Base-by-base conservation (phyloP, 345 rosid genomes). In the Mercurialis annua region DNA sequence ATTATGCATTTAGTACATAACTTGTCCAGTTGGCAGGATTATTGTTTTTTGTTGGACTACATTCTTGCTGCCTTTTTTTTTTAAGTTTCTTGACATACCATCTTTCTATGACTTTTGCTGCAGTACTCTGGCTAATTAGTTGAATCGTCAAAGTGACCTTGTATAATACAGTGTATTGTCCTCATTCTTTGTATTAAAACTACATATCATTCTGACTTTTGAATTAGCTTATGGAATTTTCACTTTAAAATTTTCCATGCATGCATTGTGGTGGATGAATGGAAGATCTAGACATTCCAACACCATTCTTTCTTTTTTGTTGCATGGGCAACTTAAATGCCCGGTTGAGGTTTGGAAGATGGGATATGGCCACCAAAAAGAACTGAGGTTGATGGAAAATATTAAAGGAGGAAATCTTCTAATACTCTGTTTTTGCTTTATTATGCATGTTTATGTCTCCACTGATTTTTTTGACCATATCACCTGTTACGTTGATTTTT, bases 1-100 rank as follows among this genome's bases (percentile, higher is more conserved):
- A 40, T 36, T 44, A 57, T 78, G 69, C 36, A 48, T 23, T 58
- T 60, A 27, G 73, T 59, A 50, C 53, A 47, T 68, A 43, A 50
- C 53, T 27, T 54, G 43, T 30, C 36, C 27, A 38, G 46, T 36
- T 47, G 52, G 51, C 38, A 62, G 57, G 58, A 71, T 55, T 46
- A 34, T 21, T 38, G 44, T 59, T 26, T 18, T 48, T 33, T 9
- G 54, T 34, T 10, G 57, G 44, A 29, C 42, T n/a, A 17, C 43
- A 49, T 51, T 64, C 44, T 66, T 21, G 18, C 40, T 26, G 61
- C 20, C 53, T 31, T 21, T 21, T 21, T 43, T 43, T 10, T 10
- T 51, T 36, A 10, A 4, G 15, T 18, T 40, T 52, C 0, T 31
- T 12, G 24, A 65, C n/a, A 7, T 23, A 18, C 49, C 5, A 21